These are phyloP conservation scores for Huntiella decipiens DNA, from an alignment of 2,329 filamentous ascomycete species.

Conservation along the genomic window DNA sequence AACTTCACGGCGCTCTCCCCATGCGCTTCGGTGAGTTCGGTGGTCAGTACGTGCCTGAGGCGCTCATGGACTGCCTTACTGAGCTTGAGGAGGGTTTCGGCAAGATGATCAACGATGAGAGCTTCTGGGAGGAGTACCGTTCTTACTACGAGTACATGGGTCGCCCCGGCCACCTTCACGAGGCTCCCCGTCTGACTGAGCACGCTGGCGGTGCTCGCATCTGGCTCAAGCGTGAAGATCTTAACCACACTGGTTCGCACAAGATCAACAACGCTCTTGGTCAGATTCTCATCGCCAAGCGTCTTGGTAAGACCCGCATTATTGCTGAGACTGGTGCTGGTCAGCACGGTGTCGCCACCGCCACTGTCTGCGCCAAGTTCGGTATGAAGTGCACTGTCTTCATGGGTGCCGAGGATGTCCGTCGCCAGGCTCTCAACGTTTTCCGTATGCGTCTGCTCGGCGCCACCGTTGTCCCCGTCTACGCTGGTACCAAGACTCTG, in stretches of 20 bases:
- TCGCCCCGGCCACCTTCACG: conserved; percentile 75
- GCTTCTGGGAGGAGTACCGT: conserved; percentile 93
- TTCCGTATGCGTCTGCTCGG: conserved; percentile 96
- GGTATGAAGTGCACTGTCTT: conserved; percentile 96
- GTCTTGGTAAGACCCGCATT: conserved; percentile 87
- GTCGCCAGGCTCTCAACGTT: conserved; percentile 88
- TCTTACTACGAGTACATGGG: conserved; percentile 97
- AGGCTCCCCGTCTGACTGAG: conserved; percentile 74
- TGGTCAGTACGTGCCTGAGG: conserved; percentile 93
- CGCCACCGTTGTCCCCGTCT: conserved; percentile 79
- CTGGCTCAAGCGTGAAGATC: conserved; percentile 92
- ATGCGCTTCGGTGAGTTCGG: conserved; percentile 89
- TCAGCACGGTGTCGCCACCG: conserved; percentile 93
- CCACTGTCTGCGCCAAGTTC: conserved; percentile 94
- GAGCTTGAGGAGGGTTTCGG: conserved; percentile 87
- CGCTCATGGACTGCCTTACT: conserved; percentile 87
- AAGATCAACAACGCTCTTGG: conserved; percentile 99
- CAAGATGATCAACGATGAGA: conserved; percentile 63
- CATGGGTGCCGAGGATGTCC: conserved; percentile 88
- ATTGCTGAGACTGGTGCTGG: conserved; percentile 96
- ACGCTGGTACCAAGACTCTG: conserved; percentile 68
- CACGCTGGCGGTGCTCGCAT: conserved; percentile 84
- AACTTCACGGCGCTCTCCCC: conserved; percentile 62
- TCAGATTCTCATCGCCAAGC: conserved; percentile 68
- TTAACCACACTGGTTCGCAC: conserved; percentile 95